Base-by-base conservation (phyloP, 176 grass and related monocot species). In the Themeda triandra region DNA sequence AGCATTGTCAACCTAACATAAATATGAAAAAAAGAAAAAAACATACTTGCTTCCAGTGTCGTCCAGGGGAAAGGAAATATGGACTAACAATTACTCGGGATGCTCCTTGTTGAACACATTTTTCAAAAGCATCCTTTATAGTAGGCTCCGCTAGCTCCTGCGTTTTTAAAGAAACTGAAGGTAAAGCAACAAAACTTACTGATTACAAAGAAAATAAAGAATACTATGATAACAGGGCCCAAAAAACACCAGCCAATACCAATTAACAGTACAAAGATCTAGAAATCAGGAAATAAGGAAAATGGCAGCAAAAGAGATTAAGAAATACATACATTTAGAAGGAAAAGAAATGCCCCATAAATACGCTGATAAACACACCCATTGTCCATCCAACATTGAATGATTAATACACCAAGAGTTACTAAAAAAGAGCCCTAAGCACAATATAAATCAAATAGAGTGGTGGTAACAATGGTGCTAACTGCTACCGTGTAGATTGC, bases 41-140 rank as follows among this genome's bases (percentile, higher is more conserved):
- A n/a, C 74, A 82, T 90, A 97, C 95, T 83, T 94, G 79, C 14
- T 92, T 90, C 93, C 96, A 98, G 86, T 98, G 93, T 2, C 93
- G 78, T 80, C 96, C 91, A 77, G 96, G 93, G 21, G 92, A 95
- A 78, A 98, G 96, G 78, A 98, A 98, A 87, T 95, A 98, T 62
- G 91, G 96, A 83, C 89, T 95, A 49, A 94, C 70, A 71, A 98
- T 87, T 81, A 98, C 28, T 9, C 81, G 85, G 14, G 85, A 89
- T 28, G 91, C 96, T 75, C 96, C 96, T 83, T 89, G 83, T 66
- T 92, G 76, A 35, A 98, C 87, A 83, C 96, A 98, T 81, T 84
- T 86, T 84, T 75, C 64, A 82, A 98, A 98, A 79, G 96, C 93
- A 84, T 92, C 91, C 58, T 82, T 92, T 74, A 98, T 95, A 54